Conservation (phyloP, 257 asterid genomes). For the Penstemon eatonii region DNA sequence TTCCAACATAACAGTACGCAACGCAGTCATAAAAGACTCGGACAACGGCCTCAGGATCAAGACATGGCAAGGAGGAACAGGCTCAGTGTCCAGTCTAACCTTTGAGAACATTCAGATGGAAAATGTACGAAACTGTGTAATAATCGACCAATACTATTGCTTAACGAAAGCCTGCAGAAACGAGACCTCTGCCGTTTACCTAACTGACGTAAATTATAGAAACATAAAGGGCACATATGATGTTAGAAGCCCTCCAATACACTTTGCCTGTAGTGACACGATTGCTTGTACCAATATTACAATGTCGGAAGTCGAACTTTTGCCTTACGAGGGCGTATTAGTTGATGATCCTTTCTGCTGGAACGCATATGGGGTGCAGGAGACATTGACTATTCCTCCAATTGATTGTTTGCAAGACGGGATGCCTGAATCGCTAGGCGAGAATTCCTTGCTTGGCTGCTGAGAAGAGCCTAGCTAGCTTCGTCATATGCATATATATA, state of each 20-base stretch:
- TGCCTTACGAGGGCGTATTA: conserved; percentile 72
- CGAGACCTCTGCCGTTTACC: conserved; percentile 77
- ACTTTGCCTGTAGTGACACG: conserved; percentile 88
- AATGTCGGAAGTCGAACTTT: conserved; percentile 90
- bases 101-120: conserved; percentile 92
- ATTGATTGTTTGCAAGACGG: conserved; percentile 86
- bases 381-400: conserved; percentile 87
- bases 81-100: conserved; percentile 68
- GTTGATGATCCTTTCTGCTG: conserved; percentile 98
- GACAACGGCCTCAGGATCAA: conserved; percentile 87
- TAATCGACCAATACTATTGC: conserved; percentile 93
- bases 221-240: conserved; percentile 96
- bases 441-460: conserved; percentile 51
- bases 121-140: conserved; percentile 78
- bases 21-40: conserved; percentile 63
- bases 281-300: conserved; percentile 88
- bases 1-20: conserved; percentile 73
- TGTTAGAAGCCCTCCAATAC: conserved; percentile 81
- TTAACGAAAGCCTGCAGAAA: conserved; percentile 69
- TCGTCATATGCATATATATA: neutral
- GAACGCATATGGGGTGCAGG: conserved; percentile 88
- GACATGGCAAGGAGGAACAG: conserved; percentile 98
- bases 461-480: neutral
- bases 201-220: conserved; percentile 54
- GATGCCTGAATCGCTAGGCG: conserved; percentile 51